Conservation (phyloP, 148 eudicot species). For the Amaranthus palmeri region DNA sequence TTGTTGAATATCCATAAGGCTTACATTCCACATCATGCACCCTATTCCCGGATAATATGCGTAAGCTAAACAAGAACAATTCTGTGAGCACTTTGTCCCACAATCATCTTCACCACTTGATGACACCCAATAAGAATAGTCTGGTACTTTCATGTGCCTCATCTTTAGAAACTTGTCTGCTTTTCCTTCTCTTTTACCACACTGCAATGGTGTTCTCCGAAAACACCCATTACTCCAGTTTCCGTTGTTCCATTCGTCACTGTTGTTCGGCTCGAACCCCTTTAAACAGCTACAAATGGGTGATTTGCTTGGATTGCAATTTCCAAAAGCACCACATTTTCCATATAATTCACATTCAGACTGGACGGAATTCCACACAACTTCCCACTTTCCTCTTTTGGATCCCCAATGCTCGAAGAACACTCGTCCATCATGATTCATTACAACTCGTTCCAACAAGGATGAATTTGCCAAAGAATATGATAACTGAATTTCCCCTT, state of each 20-base stretch:
- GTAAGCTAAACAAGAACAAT: conserved; percentile 36
- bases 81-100: conserved; percentile 18
- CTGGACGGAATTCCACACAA: conserved; percentile 15
- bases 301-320: conserved; percentile 15
- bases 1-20: conserved; percentile 26
- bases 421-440: too few relatives aligned
- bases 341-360: conserved; percentile 28
- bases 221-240: conserved; percentile 54
- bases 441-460: neutral
- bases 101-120: conserved; percentile 3
- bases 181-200: conserved; percentile 20
- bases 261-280: conserved; percentile 29
- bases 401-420: conserved; percentile 5
- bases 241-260: conserved; percentile 36
- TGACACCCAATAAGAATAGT: neutral
- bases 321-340: conserved; percentile 31
- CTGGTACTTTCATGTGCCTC: conserved; percentile 34
- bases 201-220: conserved; percentile 34
- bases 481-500: too few relatives aligned
- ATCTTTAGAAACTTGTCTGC: conserved; percentile 34
- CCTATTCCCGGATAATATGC: conserved; percentile 20
- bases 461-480: conserved; percentile 19
- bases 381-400: conserved; percentile 16
- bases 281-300: conserved; percentile 27
- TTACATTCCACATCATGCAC: conserved; percentile 34